A percentile compares a stretch with the other conserved stretches of the same genome.
Conservation (phyloP, 2,329 filamentous ascomycete genomes). For the Penicillium sp. region DNA sequence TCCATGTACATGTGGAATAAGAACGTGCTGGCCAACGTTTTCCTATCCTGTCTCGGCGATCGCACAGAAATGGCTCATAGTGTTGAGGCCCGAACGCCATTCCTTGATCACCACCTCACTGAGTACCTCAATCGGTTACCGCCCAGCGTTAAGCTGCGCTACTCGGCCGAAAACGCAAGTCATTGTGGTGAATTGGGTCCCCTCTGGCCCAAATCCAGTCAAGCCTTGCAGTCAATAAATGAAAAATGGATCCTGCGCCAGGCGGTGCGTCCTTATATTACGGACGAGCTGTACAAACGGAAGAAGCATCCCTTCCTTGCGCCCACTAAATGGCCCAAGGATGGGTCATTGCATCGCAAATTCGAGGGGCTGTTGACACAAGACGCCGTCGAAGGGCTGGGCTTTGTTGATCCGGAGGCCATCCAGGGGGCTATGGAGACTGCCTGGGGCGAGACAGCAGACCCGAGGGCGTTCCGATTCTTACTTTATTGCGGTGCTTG, state of each 20-base stretch:
- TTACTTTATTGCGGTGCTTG: not conserved
- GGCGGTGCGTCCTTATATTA: slow-evolving; percentile 53
- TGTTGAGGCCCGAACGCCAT: slow-evolving; percentile 25
- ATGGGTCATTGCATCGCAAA: slow-evolving; percentile 47
- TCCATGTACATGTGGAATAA: slow-evolving; percentile 43
- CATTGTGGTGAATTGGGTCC: not conserved
- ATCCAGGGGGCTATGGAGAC: not conserved
- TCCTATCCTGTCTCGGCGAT: slow-evolving; percentile 49
- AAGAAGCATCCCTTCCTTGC: slow-evolving; percentile 56
- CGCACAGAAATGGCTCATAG: slow-evolving; percentile 34
- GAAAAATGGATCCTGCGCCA: slow-evolving; percentile 58
- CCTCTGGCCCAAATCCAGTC: slow-evolving; percentile 13
- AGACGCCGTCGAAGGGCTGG: slow-evolving; percentile 41
- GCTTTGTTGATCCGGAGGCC: slow-evolving; percentile 44
- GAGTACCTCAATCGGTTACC: slow-evolving; percentile 32
- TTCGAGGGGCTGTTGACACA: slow-evolving; percentile 35
- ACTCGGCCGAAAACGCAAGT: not conserved
- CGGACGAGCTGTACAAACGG: slow-evolving; percentile 53
- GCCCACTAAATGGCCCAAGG: slow-evolving; percentile 43
- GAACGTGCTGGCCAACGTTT: slow-evolving; percentile 38
- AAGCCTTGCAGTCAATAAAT: slow-evolving; percentile 26
- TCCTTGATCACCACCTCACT: slow-evolving; percentile 33
- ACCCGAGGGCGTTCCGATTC: not conserved
- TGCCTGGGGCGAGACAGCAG: not conserved
- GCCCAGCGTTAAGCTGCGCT: slow-evolving; percentile 29